Evolutionary conservation across 768 basidiomycete genomes (phyloP), one percentile per base, ranked within the genome.

Genomic region (Psilocybe subaeruginosa): DNA sequence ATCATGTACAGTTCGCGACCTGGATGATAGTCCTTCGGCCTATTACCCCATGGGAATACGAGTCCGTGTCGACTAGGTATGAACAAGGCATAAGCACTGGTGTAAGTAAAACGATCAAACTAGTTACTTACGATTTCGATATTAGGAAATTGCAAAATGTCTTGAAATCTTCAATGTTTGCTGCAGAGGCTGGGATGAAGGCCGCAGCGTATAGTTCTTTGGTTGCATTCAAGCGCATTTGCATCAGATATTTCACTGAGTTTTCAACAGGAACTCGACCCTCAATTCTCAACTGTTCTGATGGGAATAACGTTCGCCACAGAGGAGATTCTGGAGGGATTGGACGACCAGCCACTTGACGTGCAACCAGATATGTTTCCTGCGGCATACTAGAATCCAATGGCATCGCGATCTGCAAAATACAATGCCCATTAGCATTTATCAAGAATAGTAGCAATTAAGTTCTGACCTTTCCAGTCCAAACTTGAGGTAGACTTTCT

Each of bases 1-100:
- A 96, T 82, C 65, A 96, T 84, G 68, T 97, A 97, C 37, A 96
- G 75, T 70, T 97, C 95, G 58, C 91, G 89, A 35, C 93, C 94
- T 43, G 91, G 90, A 58, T 85, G 81, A 68, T 84, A 76, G 9
- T 93, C 89, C 64, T 90, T 88, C 8, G 91, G 88, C 43, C 85
- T 82, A 50, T 78, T 79, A 1, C 92, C 90, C 93, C 93, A 95
- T 8, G 93, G 93, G 64, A 94, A 93, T 17, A 93, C 84, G 19
- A 95, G 81, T 8, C 91, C 93, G 70, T 95, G 92, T 19, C 93
- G 93, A 54, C 93, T 95, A 70, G 11, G 72, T 7, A 64, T 54
- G 46, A 50, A 45, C 19, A 0, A 11, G 4, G n/a, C 2, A 48
- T 7, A 69, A 35, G 68, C 56, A 41, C 2, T 61, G 30, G 43